Evolutionary conservation across 129 eudicot genomes (phyloP).

Genomic region (Saussurea involucrata): DNA sequence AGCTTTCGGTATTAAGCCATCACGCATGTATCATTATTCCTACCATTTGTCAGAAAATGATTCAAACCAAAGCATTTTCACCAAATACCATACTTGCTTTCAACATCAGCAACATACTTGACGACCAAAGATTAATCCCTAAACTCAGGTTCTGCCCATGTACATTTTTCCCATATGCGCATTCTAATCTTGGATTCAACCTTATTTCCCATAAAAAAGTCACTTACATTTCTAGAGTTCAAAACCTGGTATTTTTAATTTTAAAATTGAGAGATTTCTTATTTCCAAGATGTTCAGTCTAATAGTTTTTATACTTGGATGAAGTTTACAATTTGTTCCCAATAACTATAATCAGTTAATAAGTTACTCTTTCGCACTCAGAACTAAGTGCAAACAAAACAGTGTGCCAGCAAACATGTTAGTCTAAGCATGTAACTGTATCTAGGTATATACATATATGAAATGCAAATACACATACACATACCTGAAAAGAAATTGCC

Average conservation of each 20-base stretch:
- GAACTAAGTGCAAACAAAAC: too few species aligned
- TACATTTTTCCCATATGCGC: not conserved
- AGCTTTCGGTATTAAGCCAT: not conserved
- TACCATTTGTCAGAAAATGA: not conserved
- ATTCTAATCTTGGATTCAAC: not conserved
- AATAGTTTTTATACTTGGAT: not conserved
- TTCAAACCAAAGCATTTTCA: not conserved
- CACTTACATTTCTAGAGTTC: not conserved
- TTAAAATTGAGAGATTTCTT: not conserved
- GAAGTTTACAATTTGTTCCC: not conserved
- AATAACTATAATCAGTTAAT: not conserved
- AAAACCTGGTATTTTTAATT: not conserved
- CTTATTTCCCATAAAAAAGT: not conserved
- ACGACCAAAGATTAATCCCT: not conserved
- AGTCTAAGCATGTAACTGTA: not conserved
- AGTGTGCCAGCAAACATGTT: not conserved
- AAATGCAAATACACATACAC: not conserved
- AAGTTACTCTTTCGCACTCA: not conserved
- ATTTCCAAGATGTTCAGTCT: not conserved
- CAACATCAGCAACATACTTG: not conserved
- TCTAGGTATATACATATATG: not conserved
- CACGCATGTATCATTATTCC: not conserved
- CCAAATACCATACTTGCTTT: not conserved
- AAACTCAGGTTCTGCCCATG: not conserved
- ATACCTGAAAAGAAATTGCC: constrained; percentile 91